Percentiles rank a stretch among this genome's conserved stretches.
Evolutionary conservation across 176 grass and related monocot species (phyloP).

Genomic region (Zea mays): Zm-B73-REFERENCE-NAM-5.0 NC_050102.1:179657501-179658000

Average conservation of each 20-base stretch:
- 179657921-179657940: not conserved
- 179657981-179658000: not conserved
- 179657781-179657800: slow-evolving; percentile 17
- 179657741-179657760: slow-evolving; percentile 75
- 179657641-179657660: slow-evolving; percentile 75
- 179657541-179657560: slow-evolving; percentile 74
- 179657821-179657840: not conserved
- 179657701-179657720: slow-evolving; percentile 87
- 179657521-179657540: slow-evolving; percentile 87
- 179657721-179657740: slow-evolving; percentile 94
- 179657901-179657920: slow-evolving; percentile 32
- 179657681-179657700: slow-evolving; percentile 86
- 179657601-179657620: no score
- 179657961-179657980: slow-evolving; percentile 2
- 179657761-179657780: slow-evolving; percentile 36
- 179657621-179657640: no score
- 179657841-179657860: not conserved
- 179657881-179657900: slow-evolving; percentile 10
- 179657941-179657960: not conserved
- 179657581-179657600: no score
- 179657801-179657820: slow-evolving; percentile 6
- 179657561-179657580: slow-evolving; percentile 60
- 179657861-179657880: slow-evolving; percentile 9
- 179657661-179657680: slow-evolving; percentile 94
- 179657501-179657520: slow-evolving; percentile 54